phyloP scores from a whole-genome alignment of 441 rosid genomes.

The Corymbia citriodora region DNA sequence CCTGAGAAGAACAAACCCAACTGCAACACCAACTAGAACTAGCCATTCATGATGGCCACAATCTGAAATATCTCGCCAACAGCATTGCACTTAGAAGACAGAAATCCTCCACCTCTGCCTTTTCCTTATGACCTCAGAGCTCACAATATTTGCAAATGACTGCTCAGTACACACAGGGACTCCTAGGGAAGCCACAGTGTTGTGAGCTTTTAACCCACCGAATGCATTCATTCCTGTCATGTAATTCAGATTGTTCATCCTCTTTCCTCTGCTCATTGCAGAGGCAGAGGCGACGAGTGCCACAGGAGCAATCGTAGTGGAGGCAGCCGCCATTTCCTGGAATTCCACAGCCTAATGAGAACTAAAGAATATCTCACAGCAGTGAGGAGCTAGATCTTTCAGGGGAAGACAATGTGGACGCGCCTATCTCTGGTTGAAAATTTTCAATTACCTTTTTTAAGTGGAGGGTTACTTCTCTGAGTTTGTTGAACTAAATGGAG shows the following conservation, averaged over 20 bases:
- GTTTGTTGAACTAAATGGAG: neutral
- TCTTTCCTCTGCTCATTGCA: slow-evolving; percentile 15
- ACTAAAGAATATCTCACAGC: neutral
- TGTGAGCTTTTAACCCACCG: slow-evolving; percentile 63
- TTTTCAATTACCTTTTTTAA: neutral
- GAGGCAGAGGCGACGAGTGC: slow-evolving; percentile 16
- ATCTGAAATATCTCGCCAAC: slow-evolving; percentile 59
- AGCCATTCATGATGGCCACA: slow-evolving; percentile 61
- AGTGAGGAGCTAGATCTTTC: neutral
- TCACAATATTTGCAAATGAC: slow-evolving; percentile 40
- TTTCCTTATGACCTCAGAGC: slow-evolving; percentile 39
- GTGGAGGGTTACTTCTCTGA: neutral
- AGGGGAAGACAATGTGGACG: neutral
- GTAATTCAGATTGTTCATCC: slow-evolving; percentile 21
- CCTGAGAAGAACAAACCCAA: slow-evolving; percentile 72
- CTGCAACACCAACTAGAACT: slow-evolving; percentile 60
- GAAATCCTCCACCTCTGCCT: slow-evolving; percentile 40
- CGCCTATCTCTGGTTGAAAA: neutral
- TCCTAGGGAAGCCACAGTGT: slow-evolving; percentile 47
- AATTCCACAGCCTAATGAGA: slow-evolving; percentile 6
- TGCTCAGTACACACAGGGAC: slow-evolving; percentile 36
- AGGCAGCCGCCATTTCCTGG: slow-evolving; percentile 36
- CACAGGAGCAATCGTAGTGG: slow-evolving; percentile 22
- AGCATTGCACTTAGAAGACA: slow-evolving; percentile 43
- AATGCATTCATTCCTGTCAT: slow-evolving; percentile 40